Percentiles rank a stretch among this genome's conserved stretches.
These are phyloP conservation scores for Aspergillus sp. DNA, from an alignment of 2,329 filamentous ascomycete species.

Conservation along the genomic window DNA sequence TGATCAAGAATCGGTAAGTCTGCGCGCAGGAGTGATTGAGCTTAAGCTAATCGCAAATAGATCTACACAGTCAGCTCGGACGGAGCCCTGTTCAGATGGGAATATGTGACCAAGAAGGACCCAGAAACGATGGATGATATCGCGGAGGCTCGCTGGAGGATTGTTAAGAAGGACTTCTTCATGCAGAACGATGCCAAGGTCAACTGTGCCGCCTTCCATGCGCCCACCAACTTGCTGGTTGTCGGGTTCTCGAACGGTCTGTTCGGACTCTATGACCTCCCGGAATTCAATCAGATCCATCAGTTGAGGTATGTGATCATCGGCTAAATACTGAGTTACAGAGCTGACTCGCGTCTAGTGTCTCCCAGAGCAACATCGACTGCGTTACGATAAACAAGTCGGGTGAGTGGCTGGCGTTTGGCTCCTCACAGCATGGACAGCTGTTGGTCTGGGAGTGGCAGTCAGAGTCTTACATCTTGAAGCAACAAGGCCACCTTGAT, in stretches of 20 bases:
- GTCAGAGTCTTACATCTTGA: constrained; percentile 96
- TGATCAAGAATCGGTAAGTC: constrained; percentile 74
- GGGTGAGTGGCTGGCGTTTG: constrained; percentile 96
- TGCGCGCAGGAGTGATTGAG: not conserved
- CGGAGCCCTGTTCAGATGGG: constrained; percentile 94
- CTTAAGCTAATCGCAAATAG: constrained; percentile 27
- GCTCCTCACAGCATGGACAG: constrained; percentile 90
- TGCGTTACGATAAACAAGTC: constrained; percentile 91
- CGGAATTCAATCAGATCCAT: constrained; percentile 93
- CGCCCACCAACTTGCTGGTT: constrained; percentile 86
- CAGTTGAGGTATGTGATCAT: constrained; percentile 57
- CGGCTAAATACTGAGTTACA: not conserved
- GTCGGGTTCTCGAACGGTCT: constrained; percentile 93
- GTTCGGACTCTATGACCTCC: constrained; percentile 93
- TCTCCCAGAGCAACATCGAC: constrained; percentile 96
- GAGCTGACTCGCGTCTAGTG: constrained; percentile 57
- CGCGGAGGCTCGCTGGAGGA: constrained; percentile 80
- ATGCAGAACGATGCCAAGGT: constrained; percentile 86
- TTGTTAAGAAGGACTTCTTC: constrained; percentile 89
- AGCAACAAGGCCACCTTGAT: constrained; percentile 97
- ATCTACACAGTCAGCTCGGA: constrained; percentile 98
- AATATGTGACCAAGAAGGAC: constrained; percentile 68
- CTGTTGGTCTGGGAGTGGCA: constrained; percentile 99
- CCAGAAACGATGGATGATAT: constrained; percentile 63
- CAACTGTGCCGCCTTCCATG: constrained; percentile 86